Percentiles rank a stretch among this genome's conserved stretches.
These are phyloP conservation scores for Trypanosoma scelopori DNA, from an alignment of 208 protist species.

Conservation along the genomic window DNA sequence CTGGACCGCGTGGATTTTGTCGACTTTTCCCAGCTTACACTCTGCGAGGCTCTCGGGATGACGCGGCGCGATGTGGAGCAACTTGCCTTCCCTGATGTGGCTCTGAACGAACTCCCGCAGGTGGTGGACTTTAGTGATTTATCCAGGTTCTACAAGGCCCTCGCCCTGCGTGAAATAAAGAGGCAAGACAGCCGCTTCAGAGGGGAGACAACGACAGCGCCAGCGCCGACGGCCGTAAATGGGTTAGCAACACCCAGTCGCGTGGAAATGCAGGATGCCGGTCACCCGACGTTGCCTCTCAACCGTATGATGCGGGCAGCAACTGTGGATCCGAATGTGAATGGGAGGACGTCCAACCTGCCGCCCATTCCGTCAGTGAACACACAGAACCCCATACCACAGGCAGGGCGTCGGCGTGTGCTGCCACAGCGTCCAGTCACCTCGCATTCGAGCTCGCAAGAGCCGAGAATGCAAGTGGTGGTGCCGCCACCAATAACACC, in stretches of 20 bases:
- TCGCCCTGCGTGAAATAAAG: constrained; percentile 48
- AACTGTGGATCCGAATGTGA: too few relatives aligned
- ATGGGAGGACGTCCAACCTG: too few relatives aligned
- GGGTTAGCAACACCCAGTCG: too few relatives aligned
- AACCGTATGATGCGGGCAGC: too few relatives aligned
- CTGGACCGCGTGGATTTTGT: constrained; percentile 53
- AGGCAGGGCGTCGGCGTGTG: too few relatives aligned
- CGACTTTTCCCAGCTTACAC: constrained; percentile 53
- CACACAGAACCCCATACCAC: too few relatives aligned
- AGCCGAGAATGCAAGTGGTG: neutral
- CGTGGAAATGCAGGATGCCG: too few relatives aligned
- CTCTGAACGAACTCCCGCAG: constrained; percentile 25
- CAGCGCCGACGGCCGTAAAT: too few relatives aligned
- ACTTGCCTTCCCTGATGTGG: constrained; percentile 34
- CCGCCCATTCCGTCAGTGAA: too few relatives aligned
- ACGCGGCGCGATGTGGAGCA: constrained; percentile 37
- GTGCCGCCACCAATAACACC: neutral
- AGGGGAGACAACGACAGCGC: neutral
- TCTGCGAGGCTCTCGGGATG: constrained; percentile 38
- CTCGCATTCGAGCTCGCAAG: too few relatives aligned
- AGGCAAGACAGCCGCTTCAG: constrained; percentile 31
- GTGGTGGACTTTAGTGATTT: constrained; percentile 77
- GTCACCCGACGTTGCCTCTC: too few relatives aligned
- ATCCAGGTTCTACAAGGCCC: constrained; percentile 57
- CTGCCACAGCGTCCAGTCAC: too few relatives aligned